These are phyloP conservation scores for Fusarium metavorans DNA, from an alignment of 2,329 filamentous ascomycete genomes.

Conservation along the genomic window DNA sequence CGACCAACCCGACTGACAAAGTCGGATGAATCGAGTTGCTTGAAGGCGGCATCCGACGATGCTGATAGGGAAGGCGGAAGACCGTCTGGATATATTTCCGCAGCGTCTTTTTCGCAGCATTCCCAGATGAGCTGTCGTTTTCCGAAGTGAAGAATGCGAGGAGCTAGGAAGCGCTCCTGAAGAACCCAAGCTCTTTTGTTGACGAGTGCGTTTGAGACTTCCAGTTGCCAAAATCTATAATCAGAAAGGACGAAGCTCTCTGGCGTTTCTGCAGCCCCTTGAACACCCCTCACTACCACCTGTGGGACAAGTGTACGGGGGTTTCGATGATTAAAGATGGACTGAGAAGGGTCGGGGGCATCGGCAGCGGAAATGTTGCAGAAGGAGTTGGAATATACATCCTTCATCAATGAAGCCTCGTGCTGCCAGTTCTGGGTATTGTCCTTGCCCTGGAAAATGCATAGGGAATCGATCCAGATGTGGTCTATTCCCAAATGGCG, in stretches of 20 bases:
- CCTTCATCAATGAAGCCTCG: slow-evolving; percentile 7
- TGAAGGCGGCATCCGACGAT: neutral
- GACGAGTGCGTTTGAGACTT: neutral
- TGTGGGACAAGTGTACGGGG: neutral
- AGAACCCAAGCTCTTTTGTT: neutral
- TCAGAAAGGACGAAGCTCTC: neutral
- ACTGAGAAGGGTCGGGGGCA: neutral
- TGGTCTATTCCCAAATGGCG: neutral
- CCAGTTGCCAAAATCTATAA: neutral
- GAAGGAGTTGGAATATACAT: neutral
- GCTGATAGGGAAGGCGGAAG: neutral
- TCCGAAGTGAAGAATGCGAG: neutral
- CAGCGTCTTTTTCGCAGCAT: neutral
- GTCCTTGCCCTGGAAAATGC: slow-evolving; percentile 10
- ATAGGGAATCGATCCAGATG: slow-evolving; percentile 13
- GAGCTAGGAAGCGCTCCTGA: neutral
- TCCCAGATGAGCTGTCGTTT: neutral
- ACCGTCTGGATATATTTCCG: neutral
- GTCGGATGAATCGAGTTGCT: neutral
- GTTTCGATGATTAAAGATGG: neutral
- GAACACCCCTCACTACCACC: neutral
- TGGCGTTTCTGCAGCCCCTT: neutral
- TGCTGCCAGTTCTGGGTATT: neutral
- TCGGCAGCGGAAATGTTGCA: neutral
- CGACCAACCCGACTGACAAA: neutral